These are phyloP conservation scores for Santalum album DNA, from an alignment of 164 flowering plant species.

Conservation along the genomic window DNA sequence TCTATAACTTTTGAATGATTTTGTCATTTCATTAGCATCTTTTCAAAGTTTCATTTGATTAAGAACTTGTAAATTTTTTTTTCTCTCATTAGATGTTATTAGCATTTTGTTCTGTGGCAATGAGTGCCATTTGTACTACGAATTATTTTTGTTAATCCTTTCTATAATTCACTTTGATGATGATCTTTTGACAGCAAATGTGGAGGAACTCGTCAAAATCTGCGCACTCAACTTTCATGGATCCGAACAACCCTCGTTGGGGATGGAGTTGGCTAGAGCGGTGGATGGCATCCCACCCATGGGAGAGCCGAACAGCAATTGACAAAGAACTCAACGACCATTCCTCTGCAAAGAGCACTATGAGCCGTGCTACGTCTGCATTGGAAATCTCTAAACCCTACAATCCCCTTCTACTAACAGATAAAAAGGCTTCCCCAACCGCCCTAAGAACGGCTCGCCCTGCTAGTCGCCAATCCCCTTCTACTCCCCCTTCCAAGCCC, in stretches of 20 bases:
- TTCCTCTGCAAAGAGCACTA: constrained; percentile 38
- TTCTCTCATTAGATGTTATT: no score
- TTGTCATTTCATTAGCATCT: no score
- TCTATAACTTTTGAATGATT: no score
- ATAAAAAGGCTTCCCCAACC: no score
- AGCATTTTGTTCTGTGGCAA: no score
- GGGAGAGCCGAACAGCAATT: constrained; percentile 42
- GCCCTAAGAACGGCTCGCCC: no score
- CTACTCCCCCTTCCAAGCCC: constrained; percentile 43
- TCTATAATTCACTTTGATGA: no score
- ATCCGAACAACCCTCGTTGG: constrained; percentile 66
- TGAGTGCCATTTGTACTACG: no score
- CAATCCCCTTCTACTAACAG: no score
- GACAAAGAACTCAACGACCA: constrained; percentile 36
- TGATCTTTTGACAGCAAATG: constrained; percentile 37
- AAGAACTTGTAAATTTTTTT: no score
- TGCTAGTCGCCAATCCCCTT: constrained; percentile 44
- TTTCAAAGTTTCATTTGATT: no score
- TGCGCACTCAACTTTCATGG: constrained; percentile 47
- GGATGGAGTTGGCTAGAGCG: constrained; percentile 84
- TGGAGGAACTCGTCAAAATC: constrained; percentile 46
- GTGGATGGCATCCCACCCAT: constrained; percentile 78
- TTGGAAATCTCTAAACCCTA: constrained; percentile 39
- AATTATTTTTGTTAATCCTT: no score
- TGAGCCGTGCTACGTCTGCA: constrained; percentile 25